Evolutionary conservation across 1,139 yeast genomes (phyloP).

Genomic region (Yamadazyma conglobata): DNA sequence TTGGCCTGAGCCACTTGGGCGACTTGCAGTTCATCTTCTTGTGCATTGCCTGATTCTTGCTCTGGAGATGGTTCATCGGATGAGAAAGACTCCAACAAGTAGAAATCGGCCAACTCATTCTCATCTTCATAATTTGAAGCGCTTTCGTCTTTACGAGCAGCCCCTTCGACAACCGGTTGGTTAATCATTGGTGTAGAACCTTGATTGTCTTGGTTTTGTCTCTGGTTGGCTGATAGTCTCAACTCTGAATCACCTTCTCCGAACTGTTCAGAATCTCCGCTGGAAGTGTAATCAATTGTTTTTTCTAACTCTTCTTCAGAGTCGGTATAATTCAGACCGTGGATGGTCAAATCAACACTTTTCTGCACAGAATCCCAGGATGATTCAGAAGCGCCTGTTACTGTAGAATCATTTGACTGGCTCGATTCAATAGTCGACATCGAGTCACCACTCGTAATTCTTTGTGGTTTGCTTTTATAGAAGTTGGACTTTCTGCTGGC

Average conservation of each 20-base stretch:
- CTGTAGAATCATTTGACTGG: slow-evolving; percentile 8
- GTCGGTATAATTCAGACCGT: too few species aligned
- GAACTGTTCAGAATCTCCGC: slow-evolving; percentile 8
- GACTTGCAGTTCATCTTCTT: slow-evolving; percentile 1
- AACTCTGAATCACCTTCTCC: slow-evolving; percentile 4
- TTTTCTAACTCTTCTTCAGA: too few species aligned
- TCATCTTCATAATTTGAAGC: slow-evolving; percentile 1
- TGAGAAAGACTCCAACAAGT: slow-evolving; percentile 6
- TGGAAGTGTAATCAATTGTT: too few species aligned
- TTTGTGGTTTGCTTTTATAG: slow-evolving; percentile 1
- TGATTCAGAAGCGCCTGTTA: slow-evolving; percentile 10
- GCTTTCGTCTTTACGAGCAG: neutral
- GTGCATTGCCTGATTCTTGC: slow-evolving; percentile 1
- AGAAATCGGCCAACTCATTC: slow-evolving; percentile 13
- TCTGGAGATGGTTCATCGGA: too few species aligned
- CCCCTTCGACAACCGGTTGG: too few species aligned
- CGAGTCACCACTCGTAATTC: slow-evolving; percentile 9
- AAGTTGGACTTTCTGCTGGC: slow-evolving; percentile 8
- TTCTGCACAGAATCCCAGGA: slow-evolving; percentile 39
- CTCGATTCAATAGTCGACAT: slow-evolving; percentile 6
- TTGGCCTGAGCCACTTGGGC: too few species aligned
- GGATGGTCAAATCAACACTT: slow-evolving; percentile 27
- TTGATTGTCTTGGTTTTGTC: too few species aligned
- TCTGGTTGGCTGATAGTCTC: too few species aligned
- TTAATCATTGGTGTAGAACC: too few species aligned